Evolutionary conservation across 768 basidiomycete species (phyloP).

Genomic region (Tricholoma saponaceum): DNA sequence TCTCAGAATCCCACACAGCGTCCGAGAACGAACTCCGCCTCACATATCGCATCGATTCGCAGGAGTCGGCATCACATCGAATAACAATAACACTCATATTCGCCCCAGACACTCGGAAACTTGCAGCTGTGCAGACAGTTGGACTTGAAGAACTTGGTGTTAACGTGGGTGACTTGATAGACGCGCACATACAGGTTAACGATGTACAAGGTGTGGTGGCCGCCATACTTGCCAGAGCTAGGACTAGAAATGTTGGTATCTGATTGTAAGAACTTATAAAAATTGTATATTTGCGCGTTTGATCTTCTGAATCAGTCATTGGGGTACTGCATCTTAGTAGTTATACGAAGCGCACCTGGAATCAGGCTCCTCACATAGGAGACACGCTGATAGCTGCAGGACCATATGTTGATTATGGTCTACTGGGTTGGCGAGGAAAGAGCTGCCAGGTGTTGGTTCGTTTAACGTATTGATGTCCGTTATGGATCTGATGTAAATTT

Average conservation of each 20-base stretch:
- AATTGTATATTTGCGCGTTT: neutral
- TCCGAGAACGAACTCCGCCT: constrained; percentile 79
- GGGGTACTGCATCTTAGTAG: neutral
- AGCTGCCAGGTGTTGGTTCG: too few species aligned
- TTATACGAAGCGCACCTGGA: neutral
- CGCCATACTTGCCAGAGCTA: constrained; percentile 50
- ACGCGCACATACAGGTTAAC: constrained; percentile 58
- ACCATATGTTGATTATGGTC: too few species aligned
- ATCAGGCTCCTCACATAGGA: neutral
- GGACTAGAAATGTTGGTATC: constrained; percentile 18
- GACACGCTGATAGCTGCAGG: too few species aligned
- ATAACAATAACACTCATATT: constrained; percentile 61
- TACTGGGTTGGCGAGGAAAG: too few species aligned
- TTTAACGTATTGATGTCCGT: too few species aligned
- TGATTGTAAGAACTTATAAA: neutral
- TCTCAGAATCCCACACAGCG: constrained; percentile 53
- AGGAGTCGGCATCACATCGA: constrained; percentile 23
- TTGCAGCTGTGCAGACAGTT: constrained; percentile 55
- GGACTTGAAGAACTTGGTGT: constrained; percentile 49
- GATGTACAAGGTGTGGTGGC: constrained; percentile 64
- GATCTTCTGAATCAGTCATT: neutral
- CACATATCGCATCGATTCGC: constrained; percentile 48
- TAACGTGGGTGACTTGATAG: constrained; percentile 56
- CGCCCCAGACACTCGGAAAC: constrained; percentile 60
- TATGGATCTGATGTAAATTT: too few species aligned